These are phyloP conservation scores for Aspergillus amoenus DNA, from an alignment of 2,329 filamentous ascomycete species.

Conservation along the genomic window DNA sequence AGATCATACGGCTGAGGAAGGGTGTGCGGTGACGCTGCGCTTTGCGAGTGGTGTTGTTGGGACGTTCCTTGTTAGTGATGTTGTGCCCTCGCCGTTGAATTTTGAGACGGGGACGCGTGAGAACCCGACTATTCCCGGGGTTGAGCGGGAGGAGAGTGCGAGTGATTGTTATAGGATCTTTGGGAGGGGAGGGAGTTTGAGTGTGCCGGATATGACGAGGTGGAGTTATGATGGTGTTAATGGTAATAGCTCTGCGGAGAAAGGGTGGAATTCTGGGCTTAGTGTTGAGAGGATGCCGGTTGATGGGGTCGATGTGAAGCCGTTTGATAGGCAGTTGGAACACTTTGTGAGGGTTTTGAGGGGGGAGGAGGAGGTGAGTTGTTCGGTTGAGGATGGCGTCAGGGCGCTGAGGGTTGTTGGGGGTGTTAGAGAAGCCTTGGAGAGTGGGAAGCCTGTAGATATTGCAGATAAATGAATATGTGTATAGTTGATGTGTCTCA, in stretches of 20 bases:
- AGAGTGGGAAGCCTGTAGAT: conserved; percentile 36
- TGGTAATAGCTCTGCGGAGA: conserved; percentile 25
- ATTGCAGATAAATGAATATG: conserved; percentile 5
- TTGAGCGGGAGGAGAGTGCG: conserved; percentile 30
- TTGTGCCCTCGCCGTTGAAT: conserved; percentile 51
- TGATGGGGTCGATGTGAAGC: conserved; percentile 31
- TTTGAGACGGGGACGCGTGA: conserved; percentile 61
- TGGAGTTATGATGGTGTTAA: conserved; percentile 45
- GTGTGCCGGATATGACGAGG: conserved; percentile 54
- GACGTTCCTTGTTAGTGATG: conserved; percentile 57
- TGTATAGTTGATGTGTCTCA: neutral
- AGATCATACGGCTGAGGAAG: conserved; percentile 54
- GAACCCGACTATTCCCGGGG: conserved; percentile 53
- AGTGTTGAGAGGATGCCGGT: conserved; percentile 30
- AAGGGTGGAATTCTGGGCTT: conserved; percentile 46
- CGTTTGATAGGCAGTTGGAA: conserved; percentile 54
- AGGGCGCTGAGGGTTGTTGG: conserved; percentile 55
- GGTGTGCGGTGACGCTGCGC: conserved; percentile 53
- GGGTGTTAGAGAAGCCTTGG: conserved; percentile 49
- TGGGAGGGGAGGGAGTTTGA: conserved; percentile 52
- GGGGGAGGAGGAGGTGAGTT: conserved; percentile 45
- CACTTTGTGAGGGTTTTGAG: conserved; percentile 54
- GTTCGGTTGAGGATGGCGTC: conserved; percentile 51
- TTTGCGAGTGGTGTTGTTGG: conserved; percentile 58
- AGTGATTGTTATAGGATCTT: conserved; percentile 55